Evolutionary conservation across 1,139 yeast genomes (phyloP).

Genomic region (Geotrichum restrictum): DNA sequence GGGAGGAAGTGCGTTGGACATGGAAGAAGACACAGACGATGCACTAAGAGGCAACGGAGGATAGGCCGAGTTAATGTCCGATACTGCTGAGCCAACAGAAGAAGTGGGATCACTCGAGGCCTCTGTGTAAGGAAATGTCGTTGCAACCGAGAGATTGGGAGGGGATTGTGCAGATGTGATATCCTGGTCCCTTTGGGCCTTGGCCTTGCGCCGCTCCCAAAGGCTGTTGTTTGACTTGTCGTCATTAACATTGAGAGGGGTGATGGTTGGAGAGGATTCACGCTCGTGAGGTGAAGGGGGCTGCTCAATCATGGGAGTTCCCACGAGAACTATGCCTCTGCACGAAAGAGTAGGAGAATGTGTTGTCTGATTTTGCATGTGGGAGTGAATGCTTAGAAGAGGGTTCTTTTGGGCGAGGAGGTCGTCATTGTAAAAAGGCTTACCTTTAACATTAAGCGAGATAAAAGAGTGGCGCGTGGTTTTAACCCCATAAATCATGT

Average conservation of each 20-base stretch:
- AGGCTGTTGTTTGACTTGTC: conserved; percentile 5
- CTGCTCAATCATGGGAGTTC: background rate
- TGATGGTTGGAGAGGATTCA: conserved; percentile 17
- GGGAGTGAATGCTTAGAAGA: no score
- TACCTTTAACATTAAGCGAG: conserved; percentile 6
- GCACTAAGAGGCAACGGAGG: conserved; percentile 13
- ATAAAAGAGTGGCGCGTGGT: background rate
- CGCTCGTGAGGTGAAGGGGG: background rate
- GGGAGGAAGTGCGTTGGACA: conserved; percentile 1
- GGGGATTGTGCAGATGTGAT: conserved; percentile 3
- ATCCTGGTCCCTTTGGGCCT: conserved; percentile 11
- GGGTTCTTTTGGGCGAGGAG: conserved; percentile 1
- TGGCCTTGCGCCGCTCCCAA: conserved; percentile 20
- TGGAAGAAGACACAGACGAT: conserved; percentile 5
- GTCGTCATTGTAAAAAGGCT: conserved; percentile 14
- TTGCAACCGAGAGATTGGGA: conserved; percentile 9
- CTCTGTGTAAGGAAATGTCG: conserved; percentile 1
- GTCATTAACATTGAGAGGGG: conserved; percentile 12
- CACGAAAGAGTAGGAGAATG: conserved; percentile 1
- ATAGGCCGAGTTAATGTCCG: conserved; percentile 9
- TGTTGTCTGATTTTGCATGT: background rate
- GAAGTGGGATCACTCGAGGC: conserved; percentile 4
- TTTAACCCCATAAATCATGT: conserved; percentile 3
- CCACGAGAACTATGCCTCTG: conserved; percentile 11
- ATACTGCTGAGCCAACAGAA: conserved; percentile 12